A percentile compares a stretch with the other conserved stretches of the same genome.
Conservation (phyloP, 257 asterid species). For the Solanum lignicaule region DNA sequence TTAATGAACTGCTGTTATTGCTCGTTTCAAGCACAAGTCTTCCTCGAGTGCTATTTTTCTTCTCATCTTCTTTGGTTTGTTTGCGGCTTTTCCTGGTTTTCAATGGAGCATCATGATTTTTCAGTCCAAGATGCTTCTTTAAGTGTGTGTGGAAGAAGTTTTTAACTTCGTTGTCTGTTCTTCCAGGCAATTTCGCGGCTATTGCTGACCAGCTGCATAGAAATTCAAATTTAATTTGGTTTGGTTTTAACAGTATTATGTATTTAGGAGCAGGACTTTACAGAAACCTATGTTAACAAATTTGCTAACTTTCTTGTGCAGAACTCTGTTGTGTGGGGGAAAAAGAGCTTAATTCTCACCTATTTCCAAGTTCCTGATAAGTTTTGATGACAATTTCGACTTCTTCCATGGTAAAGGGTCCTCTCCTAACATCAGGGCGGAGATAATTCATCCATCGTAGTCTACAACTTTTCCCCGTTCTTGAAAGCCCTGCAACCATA, state of each 20-base stretch:
- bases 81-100: neutral
- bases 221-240: neutral
- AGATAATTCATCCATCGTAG: constrained; percentile 8
- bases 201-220: constrained; percentile 3
- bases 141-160: constrained; percentile 6
- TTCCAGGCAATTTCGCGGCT: constrained; percentile 1
- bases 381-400: neutral
- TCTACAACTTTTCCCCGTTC: constrained; percentile 10
- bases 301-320: neutral
- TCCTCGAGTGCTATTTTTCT: neutral
- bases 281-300: neutral
- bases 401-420: neutral
- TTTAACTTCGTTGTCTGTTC: constrained; percentile 8
- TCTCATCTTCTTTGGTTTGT: neutral
- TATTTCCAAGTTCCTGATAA: constrained; percentile 2
- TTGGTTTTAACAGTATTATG: neutral
- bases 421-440: neutral
- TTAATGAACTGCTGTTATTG: neutral
- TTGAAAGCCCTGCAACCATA: constrained; percentile 1
- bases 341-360: neutral
- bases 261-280: neutral
- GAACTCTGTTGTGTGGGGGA: neutral
- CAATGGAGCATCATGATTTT: neutral
- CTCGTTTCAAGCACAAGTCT: neutral
- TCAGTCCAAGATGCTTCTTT: neutral